A percentile compares a stretch with the other conserved stretches of the same genome.
phyloP scores from a whole-genome alignment of 768 basidiomycete genomes.

The Termitomyces heimii region DNA sequence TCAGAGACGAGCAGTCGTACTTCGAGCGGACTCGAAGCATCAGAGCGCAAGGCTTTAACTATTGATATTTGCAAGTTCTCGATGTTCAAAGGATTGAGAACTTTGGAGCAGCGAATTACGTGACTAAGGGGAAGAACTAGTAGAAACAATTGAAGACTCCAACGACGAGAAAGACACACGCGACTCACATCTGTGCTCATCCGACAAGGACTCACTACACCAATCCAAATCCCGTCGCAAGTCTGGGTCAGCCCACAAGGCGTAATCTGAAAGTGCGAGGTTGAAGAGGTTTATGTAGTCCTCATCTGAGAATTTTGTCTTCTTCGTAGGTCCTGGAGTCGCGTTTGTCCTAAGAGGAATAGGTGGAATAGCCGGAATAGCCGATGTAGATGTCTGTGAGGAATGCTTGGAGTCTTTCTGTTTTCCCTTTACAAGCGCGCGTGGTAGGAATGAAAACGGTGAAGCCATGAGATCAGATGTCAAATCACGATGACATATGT shows the following conservation, averaged over 20 bases:
- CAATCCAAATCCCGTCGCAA: slow-evolving; percentile 43
- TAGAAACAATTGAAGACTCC: slow-evolving; percentile 14
- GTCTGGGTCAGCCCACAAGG: slow-evolving; percentile 58
- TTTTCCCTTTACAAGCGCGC: slow-evolving; percentile 33
- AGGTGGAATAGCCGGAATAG: no score
- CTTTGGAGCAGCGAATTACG: slow-evolving; percentile 37
- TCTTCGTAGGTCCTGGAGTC: not conserved
- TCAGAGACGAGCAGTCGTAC: slow-evolving; percentile 52
- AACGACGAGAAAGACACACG: not conserved
- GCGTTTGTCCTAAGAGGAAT: not conserved
- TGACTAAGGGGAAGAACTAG: slow-evolving; percentile 57
- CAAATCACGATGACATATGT: not conserved
- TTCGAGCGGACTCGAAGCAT: slow-evolving; percentile 43
- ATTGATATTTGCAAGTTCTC: slow-evolving; percentile 37
- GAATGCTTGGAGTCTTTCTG: slow-evolving; percentile 9
- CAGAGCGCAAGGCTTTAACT: slow-evolving; percentile 54
- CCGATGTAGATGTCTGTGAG: not conserved
- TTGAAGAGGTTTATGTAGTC: slow-evolving; percentile 46
- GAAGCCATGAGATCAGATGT: slow-evolving; percentile 15
- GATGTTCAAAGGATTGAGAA: slow-evolving; percentile 22
- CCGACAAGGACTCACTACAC: slow-evolving; percentile 12
- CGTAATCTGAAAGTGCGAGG: slow-evolving; percentile 67
- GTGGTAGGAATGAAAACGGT: slow-evolving; percentile 41
- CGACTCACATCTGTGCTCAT: slow-evolving; percentile 36
- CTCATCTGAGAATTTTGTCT: slow-evolving; percentile 17